phyloP scores from a whole-genome alignment of 2,329 filamentous ascomycete genomes.

The Fusarium buxicola region DNA sequence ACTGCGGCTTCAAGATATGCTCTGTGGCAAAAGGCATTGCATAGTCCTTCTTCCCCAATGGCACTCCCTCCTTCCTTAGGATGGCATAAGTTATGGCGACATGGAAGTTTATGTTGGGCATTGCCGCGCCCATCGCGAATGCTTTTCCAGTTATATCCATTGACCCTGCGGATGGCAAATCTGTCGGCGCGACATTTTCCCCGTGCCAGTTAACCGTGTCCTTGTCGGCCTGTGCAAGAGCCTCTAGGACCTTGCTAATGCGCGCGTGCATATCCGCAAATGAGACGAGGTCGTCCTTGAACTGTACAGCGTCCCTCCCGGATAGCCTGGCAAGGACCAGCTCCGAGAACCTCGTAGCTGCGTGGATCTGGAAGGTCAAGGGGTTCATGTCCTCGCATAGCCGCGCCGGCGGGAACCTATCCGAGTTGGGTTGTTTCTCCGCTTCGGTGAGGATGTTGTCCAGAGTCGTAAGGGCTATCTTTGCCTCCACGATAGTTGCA shows the following conservation, averaged over 20 bases:
- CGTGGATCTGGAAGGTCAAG: slow-evolving; percentile 50
- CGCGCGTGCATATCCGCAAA: slow-evolving; percentile 48
- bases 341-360: slow-evolving; percentile 44
- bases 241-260: slow-evolving; percentile 43
- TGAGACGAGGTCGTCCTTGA: slow-evolving; percentile 44
- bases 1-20: slow-evolving; percentile 33
- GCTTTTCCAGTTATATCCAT: slow-evolving; percentile 44
- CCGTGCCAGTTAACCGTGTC: slow-evolving; percentile 47
- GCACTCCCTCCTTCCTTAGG: slow-evolving; percentile 67
- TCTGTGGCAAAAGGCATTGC: slow-evolving; percentile 46
- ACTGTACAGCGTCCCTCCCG: slow-evolving; percentile 41
- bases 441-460: slow-evolving; percentile 47
- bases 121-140: slow-evolving; percentile 59
- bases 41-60: slow-evolving; percentile 68
- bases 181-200: slow-evolving; percentile 41
- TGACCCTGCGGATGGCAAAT: slow-evolving; percentile 32
- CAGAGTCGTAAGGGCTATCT: slow-evolving; percentile 41
- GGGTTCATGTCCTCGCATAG: slow-evolving; percentile 54
- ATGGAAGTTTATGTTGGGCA: slow-evolving; percentile 73
- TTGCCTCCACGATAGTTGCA: slow-evolving; percentile 45
- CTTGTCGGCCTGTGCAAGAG: slow-evolving; percentile 48
- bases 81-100: slow-evolving; percentile 67
- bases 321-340: slow-evolving; percentile 46
- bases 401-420: slow-evolving; percentile 45
- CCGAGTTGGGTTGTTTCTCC: slow-evolving; percentile 46